Evolutionary conservation across 306 rosid species (phyloP), one percentile per base, ranked within the genome.

Genomic region (Ziziphus jujuba): DNA sequence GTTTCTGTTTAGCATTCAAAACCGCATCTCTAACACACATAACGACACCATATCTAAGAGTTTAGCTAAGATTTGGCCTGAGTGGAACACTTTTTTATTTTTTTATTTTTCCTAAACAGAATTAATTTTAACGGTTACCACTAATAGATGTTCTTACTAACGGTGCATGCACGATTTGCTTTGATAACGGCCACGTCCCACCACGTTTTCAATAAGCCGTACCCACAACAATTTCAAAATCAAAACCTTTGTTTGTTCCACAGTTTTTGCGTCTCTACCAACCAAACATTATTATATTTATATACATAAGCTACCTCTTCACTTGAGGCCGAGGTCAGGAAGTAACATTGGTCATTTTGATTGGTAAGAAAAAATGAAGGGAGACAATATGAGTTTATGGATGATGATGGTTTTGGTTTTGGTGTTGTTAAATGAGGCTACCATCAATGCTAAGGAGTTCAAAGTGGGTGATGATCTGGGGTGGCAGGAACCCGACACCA

Each of bases 381-480:
- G 2, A 28, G 4, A 28, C 4, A 28, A 1, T 28, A 28, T 28
- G 33, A 4, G 33, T 28, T 28, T 28, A 28, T 63, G 9, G 58
- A n/a, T 74, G 50, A 43, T 66, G 59, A 35, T 63, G 51, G 54
- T 80, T 63, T 56, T 73, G 77, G 80, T 69, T 64, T 79, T 56
- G 24, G 9, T 36, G 5, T 17, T 67, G 67, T 21, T 75, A 31
- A 28, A 57, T 2, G 59, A 38, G 61, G 45, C 72, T 28, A 6
- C 43, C 28, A 79, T 80, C 57, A 83, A 70, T 55, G 48, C 69
- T 1, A 61, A 66, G 20, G 77, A 86, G 1, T 90, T 90, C 77
- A 62, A 75, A 72, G 98, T 90, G 24, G 98, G 98, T 53, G 93
- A 65, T 45, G 75, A 65, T 35, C 58, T 81, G 1, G 97, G 96